Base-by-base conservation (phyloP, 75 land plant genomes). In the Sequoiadendron giganteum region DNA sequence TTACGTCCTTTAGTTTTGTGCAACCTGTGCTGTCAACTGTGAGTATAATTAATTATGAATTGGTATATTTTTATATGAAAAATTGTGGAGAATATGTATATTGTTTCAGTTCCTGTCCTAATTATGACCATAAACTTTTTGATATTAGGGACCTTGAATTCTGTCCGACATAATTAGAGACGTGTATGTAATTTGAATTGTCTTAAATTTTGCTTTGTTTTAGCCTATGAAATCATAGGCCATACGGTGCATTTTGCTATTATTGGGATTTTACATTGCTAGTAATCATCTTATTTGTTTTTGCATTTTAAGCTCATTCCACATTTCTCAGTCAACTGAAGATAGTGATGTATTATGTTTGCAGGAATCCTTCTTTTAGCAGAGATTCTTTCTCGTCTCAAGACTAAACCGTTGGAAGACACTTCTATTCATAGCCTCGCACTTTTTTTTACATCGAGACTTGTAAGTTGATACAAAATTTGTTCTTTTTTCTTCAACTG, bases 321-420 rank as follows among this genome's bases (percentile, higher is more conserved):
- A 82, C 16, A 61, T 81, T 61, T 34, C 45, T 40, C 2, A 58
- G 11, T 42, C 38, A 56, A 43, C 13, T 68, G 45, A 3, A 10
- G 42, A 42, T n/a, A 38, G 65, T 56, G 30, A 14, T 73, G 58
- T 39, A 47, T 52, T 32, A 15, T 77, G 49, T 86, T 78, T 90
- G 88, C 92, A 97, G 99, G 97, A 39, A 94, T 95, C n/a, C 95
- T 93, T 72, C 89, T 97, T 70, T 90, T 97, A 68, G 96, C 92
- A 45, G 97, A 97, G 90, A 36, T 96, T 52, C 91, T 96, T 79
- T 56, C 85, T 65, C 80, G 90, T 43, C 91, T 96, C 52, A 86
- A 79, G 55, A 85, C 87, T 47, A 92, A 91, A 87, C 93, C 93
- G 38, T 70, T 97, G 28, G 96, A 94, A 25, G 91, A 84, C 47